Conservation (phyloP, 345 rosid genomes). For the Arabis hirsuta region DNA sequence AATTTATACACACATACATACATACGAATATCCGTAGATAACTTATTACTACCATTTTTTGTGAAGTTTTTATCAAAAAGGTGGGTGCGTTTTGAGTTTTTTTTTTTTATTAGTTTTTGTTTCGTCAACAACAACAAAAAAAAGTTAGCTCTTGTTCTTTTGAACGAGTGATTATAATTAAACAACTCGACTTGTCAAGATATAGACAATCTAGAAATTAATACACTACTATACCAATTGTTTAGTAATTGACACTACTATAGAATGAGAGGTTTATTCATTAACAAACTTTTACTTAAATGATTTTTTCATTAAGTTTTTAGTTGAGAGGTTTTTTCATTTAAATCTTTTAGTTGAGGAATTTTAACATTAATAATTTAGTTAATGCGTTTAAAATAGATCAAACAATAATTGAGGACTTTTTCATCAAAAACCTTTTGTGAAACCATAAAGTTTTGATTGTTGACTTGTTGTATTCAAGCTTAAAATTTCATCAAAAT, state of each 20-base stretch:
- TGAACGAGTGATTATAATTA: background rate
- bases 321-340: too few species aligned
- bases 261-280: too few species aligned
- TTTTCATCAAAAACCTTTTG: too few species aligned
- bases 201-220: background rate
- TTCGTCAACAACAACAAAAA: too few species aligned
- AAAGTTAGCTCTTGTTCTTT: background rate
- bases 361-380: too few species aligned
- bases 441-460: slow-evolving; percentile 2
- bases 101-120: too few species aligned
- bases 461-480: background rate
- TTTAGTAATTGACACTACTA: too few species aligned
- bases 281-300: too few species aligned
- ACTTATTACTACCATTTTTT: background rate
- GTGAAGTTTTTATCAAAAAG: background rate
- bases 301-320: too few species aligned
- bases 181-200: background rate
- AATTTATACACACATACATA: background rate
- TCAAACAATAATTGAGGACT: too few species aligned
- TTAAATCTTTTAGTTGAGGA: too few species aligned
- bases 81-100: background rate
- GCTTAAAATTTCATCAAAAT: background rate
- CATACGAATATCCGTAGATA: background rate
- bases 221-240: background rate
- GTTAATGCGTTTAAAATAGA: too few species aligned